phyloP scores from a whole-genome alignment of 2,329 filamentous ascomycete genomes.

The Exophiala calicioides region DNA sequence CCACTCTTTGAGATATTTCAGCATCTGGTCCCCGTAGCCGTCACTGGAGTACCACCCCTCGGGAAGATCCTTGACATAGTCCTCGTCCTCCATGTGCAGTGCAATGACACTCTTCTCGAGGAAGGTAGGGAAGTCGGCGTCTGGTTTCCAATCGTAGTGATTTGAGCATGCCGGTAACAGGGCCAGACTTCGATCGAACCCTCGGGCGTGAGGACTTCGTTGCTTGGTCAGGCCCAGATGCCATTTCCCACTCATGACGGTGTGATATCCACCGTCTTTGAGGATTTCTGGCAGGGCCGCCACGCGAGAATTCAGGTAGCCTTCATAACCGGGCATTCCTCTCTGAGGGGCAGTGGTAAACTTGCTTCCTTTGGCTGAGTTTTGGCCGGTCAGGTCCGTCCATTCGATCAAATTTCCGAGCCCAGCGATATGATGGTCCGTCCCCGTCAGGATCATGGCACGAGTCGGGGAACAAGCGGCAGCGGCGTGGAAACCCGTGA shows the following conservation, averaged over 20 bases:
- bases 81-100: constrained; percentile 48
- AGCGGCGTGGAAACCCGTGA: constrained; percentile 66
- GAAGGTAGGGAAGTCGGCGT: constrained; percentile 39
- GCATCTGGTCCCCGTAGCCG: constrained; percentile 55
- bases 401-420: constrained; percentile 59
- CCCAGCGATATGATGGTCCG: constrained; percentile 46
- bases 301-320: constrained; percentile 63
- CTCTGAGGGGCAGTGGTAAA: constrained; percentile 57
- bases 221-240: constrained; percentile 62
- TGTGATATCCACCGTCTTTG: constrained; percentile 60
- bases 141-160: constrained; percentile 57
- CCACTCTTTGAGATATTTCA: constrained; percentile 54
- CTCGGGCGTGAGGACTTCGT: constrained; percentile 56
- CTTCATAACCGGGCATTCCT: constrained; percentile 63
- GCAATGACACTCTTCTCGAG: constrained; percentile 47
- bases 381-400: constrained; percentile 57
- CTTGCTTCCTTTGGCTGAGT: constrained; percentile 53
- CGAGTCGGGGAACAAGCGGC: constrained; percentile 66
- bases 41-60: constrained; percentile 58
- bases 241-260: constrained; percentile 65
- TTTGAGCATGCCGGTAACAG: constrained; percentile 63
- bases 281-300: constrained; percentile 61
- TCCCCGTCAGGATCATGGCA: constrained; percentile 67
- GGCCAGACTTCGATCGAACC: constrained; percentile 62
- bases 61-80: constrained; percentile 49